A percentile compares a stretch with the other conserved stretches of the same genome.
Evolutionary conservation across 1,139 yeast genomes (phyloP).

Genomic region (Yamadazyma jaroonii): DNA sequence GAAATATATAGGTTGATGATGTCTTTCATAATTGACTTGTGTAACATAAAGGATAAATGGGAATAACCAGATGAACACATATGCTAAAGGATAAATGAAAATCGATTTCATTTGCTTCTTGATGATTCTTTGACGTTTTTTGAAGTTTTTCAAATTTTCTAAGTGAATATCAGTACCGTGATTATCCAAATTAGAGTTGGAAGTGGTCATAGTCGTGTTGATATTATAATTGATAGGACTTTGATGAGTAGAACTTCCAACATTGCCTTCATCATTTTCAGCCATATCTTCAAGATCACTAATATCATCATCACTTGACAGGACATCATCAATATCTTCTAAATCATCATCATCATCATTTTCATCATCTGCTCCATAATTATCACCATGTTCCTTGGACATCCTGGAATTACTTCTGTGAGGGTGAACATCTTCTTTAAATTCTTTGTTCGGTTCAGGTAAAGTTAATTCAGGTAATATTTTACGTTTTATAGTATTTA

Average conservation of each 20-base stretch:
- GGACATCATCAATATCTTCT: constrained; percentile 11
- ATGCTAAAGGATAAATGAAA: constrained; percentile 82
- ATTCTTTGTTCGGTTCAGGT: constrained; percentile 19
- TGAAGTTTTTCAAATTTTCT: constrained; percentile 59
- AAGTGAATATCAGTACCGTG: constrained; percentile 44
- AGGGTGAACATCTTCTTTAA: not conserved
- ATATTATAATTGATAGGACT: not conserved
- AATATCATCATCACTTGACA: constrained; percentile 10
- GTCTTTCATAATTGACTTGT: constrained; percentile 49
- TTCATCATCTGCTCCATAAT: constrained; percentile 11
- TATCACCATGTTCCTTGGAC: constrained; percentile 9
- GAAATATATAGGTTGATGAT: constrained; percentile 59
- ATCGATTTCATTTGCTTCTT: constrained; percentile 77
- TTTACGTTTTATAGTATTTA: constrained; percentile 20
- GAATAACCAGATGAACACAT: constrained; percentile 74
- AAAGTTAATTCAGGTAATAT: constrained; percentile 29
- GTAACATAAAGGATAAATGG: constrained; percentile 73
- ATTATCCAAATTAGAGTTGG: constrained; percentile 4
- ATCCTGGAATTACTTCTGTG: constrained; percentile 3
- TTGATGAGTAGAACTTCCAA: constrained; percentile 1
- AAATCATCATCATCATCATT: constrained; percentile 13
- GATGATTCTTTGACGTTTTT: constrained; percentile 60
- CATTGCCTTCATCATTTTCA: constrained; percentile 5
- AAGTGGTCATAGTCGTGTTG: not conserved
- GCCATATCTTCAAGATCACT: constrained; percentile 3